phyloP scores from a whole-genome alignment of 371 early-diverging fungal genomes.

The Actinomucor elegans region DNA sequence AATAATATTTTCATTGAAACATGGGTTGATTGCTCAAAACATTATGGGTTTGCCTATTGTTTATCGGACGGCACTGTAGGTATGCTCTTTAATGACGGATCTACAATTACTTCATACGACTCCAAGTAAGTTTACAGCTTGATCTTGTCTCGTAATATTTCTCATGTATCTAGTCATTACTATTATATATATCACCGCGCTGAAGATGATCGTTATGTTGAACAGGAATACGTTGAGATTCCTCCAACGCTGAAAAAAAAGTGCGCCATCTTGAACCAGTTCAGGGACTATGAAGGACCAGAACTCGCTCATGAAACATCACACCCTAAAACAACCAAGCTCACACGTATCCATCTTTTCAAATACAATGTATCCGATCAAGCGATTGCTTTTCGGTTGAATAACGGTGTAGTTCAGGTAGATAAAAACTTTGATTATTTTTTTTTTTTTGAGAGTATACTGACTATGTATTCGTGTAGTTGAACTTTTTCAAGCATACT shows the following conservation, averaged over 20 bases:
- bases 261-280: background rate
- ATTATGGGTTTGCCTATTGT: conserved; percentile 85
- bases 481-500: conserved; percentile 72
- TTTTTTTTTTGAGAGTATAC: background rate
- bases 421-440: background rate
- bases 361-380: conserved; percentile 67
- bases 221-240: conserved; percentile 20
- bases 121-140: conserved; percentile 26
- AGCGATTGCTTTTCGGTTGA: conserved; percentile 75
- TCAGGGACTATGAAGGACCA: background rate
- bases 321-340: conserved; percentile 9
- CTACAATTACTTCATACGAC: conserved; percentile 61
- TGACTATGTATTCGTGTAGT: conserved; percentile 28
- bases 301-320: conserved; percentile 18
- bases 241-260: conserved; percentile 14
- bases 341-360: conserved; percentile 49
- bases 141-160: background rate
- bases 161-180: background rate
- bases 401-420: conserved; percentile 74
- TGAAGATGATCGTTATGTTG: conserved; percentile 3
- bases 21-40: conserved; percentile 76
- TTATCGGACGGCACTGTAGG: conserved; percentile 79
- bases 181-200: conserved; percentile 7
- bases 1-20: conserved; percentile 63
- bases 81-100: conserved; percentile 84